A percentile compares a stretch with the other conserved stretches of the same genome.
These are phyloP conservation scores for Schwanniomyces pseudopolymorphus DNA, from an alignment of 805 yeast genomes.

Conservation along the genomic window DNA sequence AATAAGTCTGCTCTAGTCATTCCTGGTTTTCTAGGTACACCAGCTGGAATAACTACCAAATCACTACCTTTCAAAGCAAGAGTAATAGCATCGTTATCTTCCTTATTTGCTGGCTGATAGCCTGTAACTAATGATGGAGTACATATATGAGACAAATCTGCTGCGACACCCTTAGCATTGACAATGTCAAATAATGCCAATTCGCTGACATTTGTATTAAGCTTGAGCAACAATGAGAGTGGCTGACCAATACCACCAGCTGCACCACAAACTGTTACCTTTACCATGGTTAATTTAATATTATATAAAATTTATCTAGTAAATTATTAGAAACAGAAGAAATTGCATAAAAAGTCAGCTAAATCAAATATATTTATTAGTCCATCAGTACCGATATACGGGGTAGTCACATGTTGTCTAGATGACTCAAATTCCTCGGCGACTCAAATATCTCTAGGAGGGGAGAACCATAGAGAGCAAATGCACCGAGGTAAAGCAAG, in stretches of 20 bases:
- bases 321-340: not conserved
- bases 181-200: conserved; percentile 44
- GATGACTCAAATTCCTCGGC: conserved; percentile 1
- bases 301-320: not conserved
- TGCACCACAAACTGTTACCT: conserved; percentile 50
- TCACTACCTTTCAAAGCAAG: conserved; percentile 39
- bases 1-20: conserved; percentile 49
- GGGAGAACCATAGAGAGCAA: not conserved
- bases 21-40: conserved; percentile 50
- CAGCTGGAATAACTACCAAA: conserved; percentile 46
- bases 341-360: not conserved
- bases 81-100: conserved; percentile 35
- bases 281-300: conserved; percentile 26
- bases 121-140: conserved; percentile 41
- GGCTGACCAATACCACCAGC: conserved; percentile 53
- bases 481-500: not conserved
- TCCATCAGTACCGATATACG: not conserved
- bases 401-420: conserved; percentile 1
- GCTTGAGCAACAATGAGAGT: conserved; percentile 41
- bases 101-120: conserved; percentile 38
- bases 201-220: conserved; percentile 37
- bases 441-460: not conserved
- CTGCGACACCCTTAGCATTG: conserved; percentile 47
- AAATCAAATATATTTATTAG: not conserved
- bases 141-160: conserved; percentile 44